Conservation (phyloP, 805 yeast genomes). For the Myxozyma mucilagina region DNA sequence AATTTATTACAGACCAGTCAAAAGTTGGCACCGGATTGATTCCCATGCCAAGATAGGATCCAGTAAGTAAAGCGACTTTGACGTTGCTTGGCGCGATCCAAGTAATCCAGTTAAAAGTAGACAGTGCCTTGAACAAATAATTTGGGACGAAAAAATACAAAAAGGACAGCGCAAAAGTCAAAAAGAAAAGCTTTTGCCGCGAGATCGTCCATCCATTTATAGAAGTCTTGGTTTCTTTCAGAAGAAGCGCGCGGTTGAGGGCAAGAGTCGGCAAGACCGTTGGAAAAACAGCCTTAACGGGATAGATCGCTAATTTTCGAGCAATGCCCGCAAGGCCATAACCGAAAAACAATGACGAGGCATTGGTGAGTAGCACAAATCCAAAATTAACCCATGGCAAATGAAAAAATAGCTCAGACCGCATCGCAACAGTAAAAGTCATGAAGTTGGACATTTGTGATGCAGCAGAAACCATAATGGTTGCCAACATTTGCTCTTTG, state of each 20-base stretch:
- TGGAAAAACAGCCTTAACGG: slow-evolving; percentile 59
- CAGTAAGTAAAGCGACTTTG: slow-evolving; percentile 53
- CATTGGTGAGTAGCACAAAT: slow-evolving; percentile 53
- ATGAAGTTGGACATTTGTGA: slow-evolving; percentile 26
- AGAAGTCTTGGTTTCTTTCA: slow-evolving; percentile 45
- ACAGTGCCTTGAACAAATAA: slow-evolving; percentile 57
- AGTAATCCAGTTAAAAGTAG: slow-evolving; percentile 58
- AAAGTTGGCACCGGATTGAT: slow-evolving; percentile 50
- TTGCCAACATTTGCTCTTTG: slow-evolving; percentile 64
- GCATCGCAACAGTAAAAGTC: slow-evolving; percentile 16
- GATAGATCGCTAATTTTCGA: slow-evolving; percentile 50
- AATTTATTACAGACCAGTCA: slow-evolving; percentile 45
- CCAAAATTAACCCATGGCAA: slow-evolving; percentile 45
- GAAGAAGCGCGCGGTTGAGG: slow-evolving; percentile 51
- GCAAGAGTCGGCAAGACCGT: slow-evolving; percentile 51
- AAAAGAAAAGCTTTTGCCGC: slow-evolving; percentile 52
- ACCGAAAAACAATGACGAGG: slow-evolving; percentile 64
- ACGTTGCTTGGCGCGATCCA: slow-evolving; percentile 58
- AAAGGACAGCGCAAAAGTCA: slow-evolving; percentile 45
- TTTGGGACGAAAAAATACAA: slow-evolving; percentile 63
- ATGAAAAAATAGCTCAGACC: slow-evolving; percentile 19
- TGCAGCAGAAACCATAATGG: slow-evolving; percentile 40
- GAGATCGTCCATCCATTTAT: slow-evolving; percentile 64
- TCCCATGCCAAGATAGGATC: slow-evolving; percentile 46
- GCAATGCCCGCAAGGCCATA: slow-evolving; percentile 66